These are phyloP conservation scores for Chenopodium album DNA, from an alignment of 148 eudicot species.

Conservation along the genomic window DNA sequence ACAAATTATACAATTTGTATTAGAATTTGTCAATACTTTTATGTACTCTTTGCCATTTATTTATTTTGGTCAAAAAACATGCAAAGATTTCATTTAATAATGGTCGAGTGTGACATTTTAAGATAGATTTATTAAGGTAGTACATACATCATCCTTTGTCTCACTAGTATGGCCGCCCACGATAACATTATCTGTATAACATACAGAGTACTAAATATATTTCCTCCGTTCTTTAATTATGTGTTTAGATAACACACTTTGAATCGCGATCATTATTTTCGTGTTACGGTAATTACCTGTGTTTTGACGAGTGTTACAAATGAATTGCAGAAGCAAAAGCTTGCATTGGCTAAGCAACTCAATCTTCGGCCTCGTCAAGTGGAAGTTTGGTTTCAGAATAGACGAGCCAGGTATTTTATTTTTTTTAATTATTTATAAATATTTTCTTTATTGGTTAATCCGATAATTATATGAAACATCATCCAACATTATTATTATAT, in stretches of 20 bases:
- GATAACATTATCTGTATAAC: no score
- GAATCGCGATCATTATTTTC: no score
- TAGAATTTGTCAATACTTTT: background rate
- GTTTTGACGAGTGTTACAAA: no score
- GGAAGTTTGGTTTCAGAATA: slow-evolving; percentile 92
- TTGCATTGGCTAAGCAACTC: slow-evolving; percentile 69
- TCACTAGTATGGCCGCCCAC: no score
- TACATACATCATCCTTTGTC: no score
- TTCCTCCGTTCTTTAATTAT: no score
- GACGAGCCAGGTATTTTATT: slow-evolving; percentile 70
- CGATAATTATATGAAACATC: background rate
- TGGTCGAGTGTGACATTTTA: background rate
- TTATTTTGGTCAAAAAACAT: background rate
- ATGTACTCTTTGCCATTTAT: background rate
- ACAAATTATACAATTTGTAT: background rate
- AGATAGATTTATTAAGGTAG: no score
- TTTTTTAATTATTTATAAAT: background rate
- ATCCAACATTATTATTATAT: background rate
- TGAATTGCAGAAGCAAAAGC: slow-evolving; percentile 69
- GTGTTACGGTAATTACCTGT: no score
- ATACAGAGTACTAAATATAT: no score
- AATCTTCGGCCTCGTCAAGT: slow-evolving; percentile 91
- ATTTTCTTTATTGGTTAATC: background rate
- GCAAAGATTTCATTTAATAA: background rate
- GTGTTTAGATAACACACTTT: no score